Conservation (phyloP, 1,284 basidiomycete genomes). For the Cystobasidium sp. region DNA sequence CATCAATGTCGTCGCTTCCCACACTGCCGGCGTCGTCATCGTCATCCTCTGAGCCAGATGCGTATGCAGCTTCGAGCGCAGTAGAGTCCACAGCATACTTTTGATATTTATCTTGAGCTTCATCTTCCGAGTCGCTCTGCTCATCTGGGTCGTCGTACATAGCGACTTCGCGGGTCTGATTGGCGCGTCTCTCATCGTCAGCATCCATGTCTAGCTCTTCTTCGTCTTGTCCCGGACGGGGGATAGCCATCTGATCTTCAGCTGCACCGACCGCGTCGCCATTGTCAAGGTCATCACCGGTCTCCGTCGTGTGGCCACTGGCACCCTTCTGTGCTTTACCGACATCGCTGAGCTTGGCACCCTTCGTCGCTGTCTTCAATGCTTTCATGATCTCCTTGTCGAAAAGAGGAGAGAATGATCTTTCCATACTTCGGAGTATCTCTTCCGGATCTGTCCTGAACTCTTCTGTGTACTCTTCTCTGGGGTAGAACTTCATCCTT, state of each 20-base stretch:
- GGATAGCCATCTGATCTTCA: slow-evolving; percentile 53
- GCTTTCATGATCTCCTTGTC: slow-evolving; percentile 86
- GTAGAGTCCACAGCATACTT: slow-evolving; percentile 22
- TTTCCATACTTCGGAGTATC: slow-evolving; percentile 74
- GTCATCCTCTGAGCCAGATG: slow-evolving; percentile 56
- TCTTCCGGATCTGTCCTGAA: slow-evolving; percentile 78
- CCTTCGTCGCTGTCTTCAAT: slow-evolving; percentile 79
- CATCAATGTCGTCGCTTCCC: slow-evolving; percentile 42
- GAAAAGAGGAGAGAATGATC: slow-evolving; percentile 78
- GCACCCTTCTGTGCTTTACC: slow-evolving; percentile 55
- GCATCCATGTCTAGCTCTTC: slow-evolving; percentile 70
- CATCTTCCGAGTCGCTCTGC: slow-evolving; percentile 49
- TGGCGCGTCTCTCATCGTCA: slow-evolving; percentile 67
- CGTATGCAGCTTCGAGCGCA: slow-evolving; percentile 49
- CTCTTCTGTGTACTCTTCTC: slow-evolving; percentile 80
- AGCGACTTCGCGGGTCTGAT: slow-evolving; percentile 49
- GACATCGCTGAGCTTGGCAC: slow-evolving; percentile 63
- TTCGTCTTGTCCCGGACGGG: slow-evolving; percentile 56
- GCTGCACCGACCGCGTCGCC: slow-evolving; percentile 54
- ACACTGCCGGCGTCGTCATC: slow-evolving; percentile 53
- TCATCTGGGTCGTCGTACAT: slow-evolving; percentile 59
- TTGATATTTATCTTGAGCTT: slow-evolving; percentile 50
- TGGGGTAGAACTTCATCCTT: slow-evolving; percentile 82
- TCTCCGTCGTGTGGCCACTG: slow-evolving; percentile 66
- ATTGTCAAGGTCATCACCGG: slow-evolving; percentile 49